phyloP scores from a whole-genome alignment of 73 alveolate species.

The Stentor roeselii region DNA sequence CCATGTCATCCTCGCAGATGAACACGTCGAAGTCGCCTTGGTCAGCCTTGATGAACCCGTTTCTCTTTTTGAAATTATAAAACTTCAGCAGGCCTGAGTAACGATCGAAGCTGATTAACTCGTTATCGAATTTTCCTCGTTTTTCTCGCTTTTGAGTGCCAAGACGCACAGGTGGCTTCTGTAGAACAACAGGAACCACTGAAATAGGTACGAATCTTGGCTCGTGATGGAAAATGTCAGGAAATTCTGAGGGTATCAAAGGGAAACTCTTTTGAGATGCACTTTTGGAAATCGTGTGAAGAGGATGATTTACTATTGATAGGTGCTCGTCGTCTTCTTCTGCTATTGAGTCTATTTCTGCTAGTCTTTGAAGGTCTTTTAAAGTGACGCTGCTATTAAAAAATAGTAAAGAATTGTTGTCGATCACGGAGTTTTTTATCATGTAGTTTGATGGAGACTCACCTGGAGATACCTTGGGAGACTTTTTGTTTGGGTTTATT shows the following conservation, averaged over 20 bases:
- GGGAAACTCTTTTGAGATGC: not conserved
- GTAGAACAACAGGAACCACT: not conserved
- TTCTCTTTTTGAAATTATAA: conserved; percentile 20
- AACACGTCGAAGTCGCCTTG: conserved; percentile 20
- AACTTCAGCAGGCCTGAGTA: conserved; percentile 18
- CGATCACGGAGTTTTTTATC: not conserved
- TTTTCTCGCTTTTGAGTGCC: not conserved
- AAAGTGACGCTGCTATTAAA: not conserved
- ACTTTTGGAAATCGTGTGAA: not conserved
- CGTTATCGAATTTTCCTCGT: conserved; percentile 20
- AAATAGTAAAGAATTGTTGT: not conserved
- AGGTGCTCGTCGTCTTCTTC: conserved; percentile 19
- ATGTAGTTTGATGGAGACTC: not conserved
- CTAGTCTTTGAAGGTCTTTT: not conserved
- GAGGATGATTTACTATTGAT: not conserved
- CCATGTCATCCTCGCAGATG: conserved; percentile 27
- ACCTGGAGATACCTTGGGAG: conserved; percentile 1
- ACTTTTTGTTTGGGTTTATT: not conserved
- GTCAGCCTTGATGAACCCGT: conserved; percentile 16
- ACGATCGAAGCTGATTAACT: not conserved
- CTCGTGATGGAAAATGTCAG: not conserved
- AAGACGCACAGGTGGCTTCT: conserved; percentile 11
- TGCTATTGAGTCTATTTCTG: not conserved
- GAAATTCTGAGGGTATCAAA: not conserved
- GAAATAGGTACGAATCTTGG: not conserved